phyloP scores from a whole-genome alignment of 2,329 filamentous ascomycete genomes.

The Botrytis fragariae region DNA sequence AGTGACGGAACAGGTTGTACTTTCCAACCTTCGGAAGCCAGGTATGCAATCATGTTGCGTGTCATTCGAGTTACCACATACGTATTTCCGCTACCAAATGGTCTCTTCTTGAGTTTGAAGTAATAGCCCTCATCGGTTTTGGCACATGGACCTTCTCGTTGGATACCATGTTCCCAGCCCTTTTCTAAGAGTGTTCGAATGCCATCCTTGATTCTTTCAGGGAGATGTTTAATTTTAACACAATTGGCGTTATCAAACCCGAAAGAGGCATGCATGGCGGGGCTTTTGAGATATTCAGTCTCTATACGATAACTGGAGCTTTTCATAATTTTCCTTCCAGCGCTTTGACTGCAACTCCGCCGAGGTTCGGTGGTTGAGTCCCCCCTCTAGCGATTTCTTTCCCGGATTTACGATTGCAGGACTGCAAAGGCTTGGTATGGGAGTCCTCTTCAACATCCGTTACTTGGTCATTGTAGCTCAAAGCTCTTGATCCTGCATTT shows the following conservation, averaged over 20 bases:
- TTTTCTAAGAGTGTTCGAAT: conserved; percentile 3
- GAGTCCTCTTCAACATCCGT: background rate
- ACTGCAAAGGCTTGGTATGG: background rate
- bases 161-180: background rate
- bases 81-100: background rate
- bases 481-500: background rate
- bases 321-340: background rate
- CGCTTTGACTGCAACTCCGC: background rate
- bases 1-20: background rate
- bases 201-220: background rate
- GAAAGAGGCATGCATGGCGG: background rate
- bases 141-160: background rate
- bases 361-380: background rate
- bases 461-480: background rate
- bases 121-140: background rate
- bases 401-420: background rate
- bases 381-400: background rate
- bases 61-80: background rate
- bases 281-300: background rate
- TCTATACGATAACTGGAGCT: conserved; percentile 7
- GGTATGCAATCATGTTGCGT: conserved; percentile 15
- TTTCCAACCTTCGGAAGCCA: conserved; percentile 10
- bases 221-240: background rate
- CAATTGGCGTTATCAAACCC: background rate
- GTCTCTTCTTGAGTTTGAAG: conserved; percentile 4